These are phyloP conservation scores for Mesembryanthemum crystallinum DNA, from an alignment of 148 eudicot genomes.

Conservation along the genomic window DNA sequence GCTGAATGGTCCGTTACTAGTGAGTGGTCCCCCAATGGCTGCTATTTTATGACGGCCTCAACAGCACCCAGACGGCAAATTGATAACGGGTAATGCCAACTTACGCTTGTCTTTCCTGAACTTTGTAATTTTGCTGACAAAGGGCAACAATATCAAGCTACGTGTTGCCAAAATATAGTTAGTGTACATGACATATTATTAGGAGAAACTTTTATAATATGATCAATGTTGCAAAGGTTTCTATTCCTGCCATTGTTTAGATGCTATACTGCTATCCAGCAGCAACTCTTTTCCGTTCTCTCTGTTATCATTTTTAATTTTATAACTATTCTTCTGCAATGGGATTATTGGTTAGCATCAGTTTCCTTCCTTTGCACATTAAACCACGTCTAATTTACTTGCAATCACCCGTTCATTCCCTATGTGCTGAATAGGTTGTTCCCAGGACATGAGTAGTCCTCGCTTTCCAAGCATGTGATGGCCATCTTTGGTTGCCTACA, in stretches of 20 bases:
- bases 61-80: constrained; percentile 96
- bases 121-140: not conserved
- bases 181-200: not conserved
- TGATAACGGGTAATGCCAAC: constrained; percentile 78
- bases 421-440: not conserved
- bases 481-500: not conserved
- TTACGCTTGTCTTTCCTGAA: not conserved
- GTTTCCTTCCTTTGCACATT: not conserved
- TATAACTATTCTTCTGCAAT: not conserved
- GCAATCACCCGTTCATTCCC: not conserved
- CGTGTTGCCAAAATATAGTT: not conserved
- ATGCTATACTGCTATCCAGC: not conserved
- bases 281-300: not conserved
- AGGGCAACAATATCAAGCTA: not conserved
- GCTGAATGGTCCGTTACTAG: constrained; percentile 93
- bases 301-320: not conserved
- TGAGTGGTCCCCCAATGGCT: constrained; percentile 98
- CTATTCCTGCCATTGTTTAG: not conserved
- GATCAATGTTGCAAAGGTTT: not conserved
- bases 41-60: constrained; percentile 91
- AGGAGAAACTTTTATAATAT: not conserved
- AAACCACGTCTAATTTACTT: not conserved
- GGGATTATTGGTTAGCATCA: not conserved
- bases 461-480: not conserved
- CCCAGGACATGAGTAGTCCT: not conserved